phyloP scores from a whole-genome alignment of 1,284 basidiomycete species.

The Austroboletus niveus region DNA sequence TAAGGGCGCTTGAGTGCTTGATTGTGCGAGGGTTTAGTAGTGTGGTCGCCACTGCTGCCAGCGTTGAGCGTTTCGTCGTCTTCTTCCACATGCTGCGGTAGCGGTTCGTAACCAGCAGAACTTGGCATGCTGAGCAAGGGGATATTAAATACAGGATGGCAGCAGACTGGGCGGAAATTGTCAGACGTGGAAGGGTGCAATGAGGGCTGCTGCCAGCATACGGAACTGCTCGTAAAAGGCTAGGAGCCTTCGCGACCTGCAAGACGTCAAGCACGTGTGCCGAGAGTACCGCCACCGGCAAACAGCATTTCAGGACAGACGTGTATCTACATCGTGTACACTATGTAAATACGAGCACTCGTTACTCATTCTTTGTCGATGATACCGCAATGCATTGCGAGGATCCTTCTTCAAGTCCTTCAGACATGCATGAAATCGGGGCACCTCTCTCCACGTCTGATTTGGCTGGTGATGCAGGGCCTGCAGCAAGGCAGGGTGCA shows the following conservation, averaged over 20 bases:
- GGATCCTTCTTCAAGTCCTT: neutral
- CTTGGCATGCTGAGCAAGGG: conserved; percentile 42
- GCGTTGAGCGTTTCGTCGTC: conserved; percentile 50
- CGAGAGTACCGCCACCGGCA: conserved; percentile 17
- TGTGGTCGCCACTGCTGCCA: conserved; percentile 38
- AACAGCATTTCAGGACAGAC: neutral
- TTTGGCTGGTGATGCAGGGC: neutral
- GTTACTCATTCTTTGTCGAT: neutral
- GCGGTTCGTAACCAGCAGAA: conserved; percentile 61
- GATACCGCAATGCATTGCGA: neutral
- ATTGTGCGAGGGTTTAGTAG: conserved; percentile 32
- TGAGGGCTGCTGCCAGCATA: conserved; percentile 18
- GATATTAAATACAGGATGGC: conserved; percentile 4
- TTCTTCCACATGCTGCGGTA: conserved; percentile 58
- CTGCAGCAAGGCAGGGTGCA: conserved; percentile 37
- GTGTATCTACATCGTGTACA: conserved; percentile 1
- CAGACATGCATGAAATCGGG: neutral
- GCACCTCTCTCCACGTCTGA: conserved; percentile 13
- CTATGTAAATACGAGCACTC: neutral
- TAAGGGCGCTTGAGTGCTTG: conserved; percentile 46
- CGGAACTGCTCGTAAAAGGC: neutral
- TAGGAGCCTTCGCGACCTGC: conserved; percentile 12
- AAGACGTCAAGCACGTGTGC: conserved; percentile 8
- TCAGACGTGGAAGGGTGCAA: conserved; percentile 10
- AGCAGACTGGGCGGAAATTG: neutral